Conservation (phyloP, 306 rosid genomes). For the Ziziphus jujuba region DNA sequence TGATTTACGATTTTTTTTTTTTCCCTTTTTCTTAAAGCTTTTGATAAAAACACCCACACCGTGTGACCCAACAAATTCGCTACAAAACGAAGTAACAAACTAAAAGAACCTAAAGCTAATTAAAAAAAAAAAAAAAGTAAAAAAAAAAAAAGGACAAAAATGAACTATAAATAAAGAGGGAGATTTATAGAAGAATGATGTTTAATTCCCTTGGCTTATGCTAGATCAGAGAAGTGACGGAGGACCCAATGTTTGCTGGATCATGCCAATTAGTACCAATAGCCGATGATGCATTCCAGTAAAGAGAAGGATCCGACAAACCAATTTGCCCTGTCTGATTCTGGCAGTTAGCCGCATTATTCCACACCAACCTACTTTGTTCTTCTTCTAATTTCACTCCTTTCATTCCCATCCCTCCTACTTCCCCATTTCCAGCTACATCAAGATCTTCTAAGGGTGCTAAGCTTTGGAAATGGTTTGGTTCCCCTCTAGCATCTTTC, state of each 20-base stretch:
- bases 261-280: constrained; percentile 61
- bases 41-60: constrained; percentile 6
- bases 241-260: constrained; percentile 60
- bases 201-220: background rate
- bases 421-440: constrained; percentile 20
- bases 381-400: constrained; percentile 62
- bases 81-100: constrained; percentile 12
- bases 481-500: constrained; percentile 35
- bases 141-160: constrained; percentile 13
- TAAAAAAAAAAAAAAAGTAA: no score
- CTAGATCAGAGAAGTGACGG: constrained; percentile 78
- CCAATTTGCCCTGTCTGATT: constrained; percentile 60
- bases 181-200: constrained; percentile 25
- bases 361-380: constrained; percentile 46
- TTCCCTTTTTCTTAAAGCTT: constrained; percentile 14
- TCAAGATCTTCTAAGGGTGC: constrained; percentile 52
- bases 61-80: constrained; percentile 14
- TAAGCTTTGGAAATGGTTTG: constrained; percentile 36
- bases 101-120: constrained; percentile 18
- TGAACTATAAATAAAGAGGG: constrained; percentile 28
- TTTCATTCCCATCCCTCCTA: constrained; percentile 29
- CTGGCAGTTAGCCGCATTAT: constrained; percentile 32
- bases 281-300: constrained; percentile 59
- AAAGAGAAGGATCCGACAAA: constrained; percentile 59
- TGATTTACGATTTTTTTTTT: constrained; percentile 12